These are phyloP conservation scores for Avena atlantica DNA, from an alignment of 176 grass and related monocot genomes.

Conservation along the genomic window DNA sequence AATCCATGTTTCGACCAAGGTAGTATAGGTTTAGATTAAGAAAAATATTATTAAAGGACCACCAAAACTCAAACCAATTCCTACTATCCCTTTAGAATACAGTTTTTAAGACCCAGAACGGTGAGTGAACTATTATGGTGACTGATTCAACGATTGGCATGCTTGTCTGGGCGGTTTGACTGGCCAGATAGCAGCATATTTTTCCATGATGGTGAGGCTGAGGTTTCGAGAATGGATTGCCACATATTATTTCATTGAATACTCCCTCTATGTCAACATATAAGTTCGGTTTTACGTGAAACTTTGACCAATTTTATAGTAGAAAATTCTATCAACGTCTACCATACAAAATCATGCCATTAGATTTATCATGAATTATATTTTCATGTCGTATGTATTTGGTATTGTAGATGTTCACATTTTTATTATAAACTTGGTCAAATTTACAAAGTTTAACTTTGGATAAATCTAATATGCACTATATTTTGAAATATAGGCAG, in stretches of 20 bases:
- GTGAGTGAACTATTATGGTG: background rate
- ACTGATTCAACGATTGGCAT: background rate
- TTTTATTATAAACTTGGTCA: too few species aligned
- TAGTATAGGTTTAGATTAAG: constrained; percentile 4
- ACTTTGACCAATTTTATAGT: too few species aligned
- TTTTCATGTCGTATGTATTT: too few species aligned
- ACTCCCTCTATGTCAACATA: too few species aligned
- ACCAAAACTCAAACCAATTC: constrained; percentile 12
- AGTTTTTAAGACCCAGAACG: background rate
- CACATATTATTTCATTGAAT: constrained; percentile 4
- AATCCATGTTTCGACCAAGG: background rate
- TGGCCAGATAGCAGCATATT: background rate
- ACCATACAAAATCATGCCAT: too few species aligned
- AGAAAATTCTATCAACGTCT: too few species aligned
- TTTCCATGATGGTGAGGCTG: background rate
- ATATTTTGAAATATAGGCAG: too few species aligned
- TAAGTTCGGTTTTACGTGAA: too few species aligned
- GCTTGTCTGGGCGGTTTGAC: background rate
- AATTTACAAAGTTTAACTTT: too few species aligned
- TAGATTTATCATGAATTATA: too few species aligned
- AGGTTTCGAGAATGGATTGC: background rate
- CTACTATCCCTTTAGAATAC: background rate
- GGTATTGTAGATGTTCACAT: too few species aligned
- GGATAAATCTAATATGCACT: too few species aligned
- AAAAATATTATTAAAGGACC: constrained; percentile 1